Conservation (phyloP, 2,329 filamentous ascomycete species). For the Hawksworthiomyces lignivorus region DNA sequence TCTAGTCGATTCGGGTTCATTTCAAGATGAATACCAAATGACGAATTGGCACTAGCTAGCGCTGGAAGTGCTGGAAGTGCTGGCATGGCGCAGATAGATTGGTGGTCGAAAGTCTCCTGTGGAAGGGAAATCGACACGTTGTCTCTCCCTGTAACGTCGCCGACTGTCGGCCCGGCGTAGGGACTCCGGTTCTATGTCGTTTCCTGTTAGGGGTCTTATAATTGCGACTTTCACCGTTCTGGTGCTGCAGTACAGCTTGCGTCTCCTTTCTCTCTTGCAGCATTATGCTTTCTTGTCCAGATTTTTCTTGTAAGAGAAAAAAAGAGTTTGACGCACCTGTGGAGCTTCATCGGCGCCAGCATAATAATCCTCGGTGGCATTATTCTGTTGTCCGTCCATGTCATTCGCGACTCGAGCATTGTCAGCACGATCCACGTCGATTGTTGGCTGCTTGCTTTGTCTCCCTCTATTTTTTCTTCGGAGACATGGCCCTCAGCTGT, state of each 20-base stretch:
- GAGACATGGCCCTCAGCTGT: not conserved
- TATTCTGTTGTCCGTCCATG: conserved; percentile 6
- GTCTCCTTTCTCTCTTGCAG: no score
- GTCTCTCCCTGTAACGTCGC: no score
- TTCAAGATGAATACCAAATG: not conserved
- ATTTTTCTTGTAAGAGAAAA: not conserved
- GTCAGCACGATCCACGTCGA: not conserved
- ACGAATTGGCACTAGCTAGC: not conserved
- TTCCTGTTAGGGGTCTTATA: no score
- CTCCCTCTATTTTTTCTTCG: conserved; percentile 1
- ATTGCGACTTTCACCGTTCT: no score
- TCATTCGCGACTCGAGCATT: not conserved
- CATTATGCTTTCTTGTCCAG: not conserved
- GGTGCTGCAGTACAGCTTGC: no score
- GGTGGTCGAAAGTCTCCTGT: no score
- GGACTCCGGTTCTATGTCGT: no score
- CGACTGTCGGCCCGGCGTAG: no score
- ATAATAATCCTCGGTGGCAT: conserved; percentile 7
- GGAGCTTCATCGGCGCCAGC: not conserved
- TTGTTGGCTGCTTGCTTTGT: not conserved
- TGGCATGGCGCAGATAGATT: no score
- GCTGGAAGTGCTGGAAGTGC: not conserved
- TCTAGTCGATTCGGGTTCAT: no score
- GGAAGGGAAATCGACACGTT: no score
- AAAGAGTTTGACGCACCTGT: not conserved